Evolutionary conservation across 2,329 filamentous ascomycete species (phyloP).

Genomic region (Cladorrhinum sp.): DNA sequence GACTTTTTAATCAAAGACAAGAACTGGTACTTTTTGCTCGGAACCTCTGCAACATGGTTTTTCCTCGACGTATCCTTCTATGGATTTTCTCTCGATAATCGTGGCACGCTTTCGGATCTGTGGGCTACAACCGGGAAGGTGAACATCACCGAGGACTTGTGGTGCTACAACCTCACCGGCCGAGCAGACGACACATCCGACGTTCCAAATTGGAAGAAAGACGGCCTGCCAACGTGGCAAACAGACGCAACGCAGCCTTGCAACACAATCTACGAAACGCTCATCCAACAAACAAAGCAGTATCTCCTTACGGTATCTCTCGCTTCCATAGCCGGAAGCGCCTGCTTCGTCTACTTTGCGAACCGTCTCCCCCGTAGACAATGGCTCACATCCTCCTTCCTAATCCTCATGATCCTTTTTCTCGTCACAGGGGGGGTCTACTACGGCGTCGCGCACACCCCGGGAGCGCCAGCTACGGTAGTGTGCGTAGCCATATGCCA

Average conservation of each 20-base stretch:
- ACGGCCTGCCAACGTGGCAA: conserved; percentile 47
- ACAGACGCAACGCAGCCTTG: conserved; percentile 48
- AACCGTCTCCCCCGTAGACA: conserved; percentile 47
- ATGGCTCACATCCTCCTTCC: conserved; percentile 50
- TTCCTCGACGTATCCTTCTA: conserved; percentile 57
- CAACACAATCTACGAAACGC: conserved; percentile 50
- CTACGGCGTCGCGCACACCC: conserved; percentile 43
- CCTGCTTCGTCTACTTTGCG: conserved; percentile 46
- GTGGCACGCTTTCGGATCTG: conserved; percentile 41
- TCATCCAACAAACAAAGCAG: conserved; percentile 51
- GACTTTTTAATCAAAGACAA: conserved; percentile 49
- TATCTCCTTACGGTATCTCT: conserved; percentile 51
- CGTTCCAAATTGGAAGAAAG: conserved; percentile 40
- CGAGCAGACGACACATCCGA: conserved; percentile 42
- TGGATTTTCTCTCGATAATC: conserved; percentile 50
- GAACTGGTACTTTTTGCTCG: conserved; percentile 45
- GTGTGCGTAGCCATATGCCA: conserved; percentile 51
- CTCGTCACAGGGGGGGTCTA: conserved; percentile 49
- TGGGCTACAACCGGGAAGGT: conserved; percentile 39
- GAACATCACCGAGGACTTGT: conserved; percentile 36
- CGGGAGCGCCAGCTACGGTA: conserved; percentile 45
- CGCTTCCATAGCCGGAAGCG: conserved; percentile 49
- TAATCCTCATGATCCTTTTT: conserved; percentile 45
- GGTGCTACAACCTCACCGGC: conserved; percentile 46
- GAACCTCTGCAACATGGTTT: conserved; percentile 51